Evolutionary conservation across 768 basidiomycete species (phyloP).

Genomic region (Lactarius hengduanensis): DNA sequence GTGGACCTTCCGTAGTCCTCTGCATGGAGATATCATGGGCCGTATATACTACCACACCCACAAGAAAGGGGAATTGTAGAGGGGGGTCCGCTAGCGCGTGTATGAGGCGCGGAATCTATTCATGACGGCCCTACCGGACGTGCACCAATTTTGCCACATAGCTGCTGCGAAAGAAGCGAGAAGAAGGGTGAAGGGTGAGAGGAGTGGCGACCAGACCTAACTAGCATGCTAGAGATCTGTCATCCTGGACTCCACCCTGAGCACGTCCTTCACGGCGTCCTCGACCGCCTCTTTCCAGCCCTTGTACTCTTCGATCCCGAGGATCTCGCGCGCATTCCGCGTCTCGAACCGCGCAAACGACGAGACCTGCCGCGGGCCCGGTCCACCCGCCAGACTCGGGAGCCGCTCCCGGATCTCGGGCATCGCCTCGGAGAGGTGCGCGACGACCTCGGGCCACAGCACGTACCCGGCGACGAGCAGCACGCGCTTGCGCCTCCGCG

Average conservation of each 20-base stretch:
- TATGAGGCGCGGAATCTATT: background rate
- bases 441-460: slow-evolving; percentile 20
- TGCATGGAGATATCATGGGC: background rate
- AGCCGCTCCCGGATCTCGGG: slow-evolving; percentile 17
- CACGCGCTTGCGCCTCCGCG: slow-evolving; percentile 16
- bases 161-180: background rate
- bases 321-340: slow-evolving; percentile 20
- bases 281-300: slow-evolving; percentile 19
- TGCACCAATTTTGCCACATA: background rate
- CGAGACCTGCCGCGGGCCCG: background rate
- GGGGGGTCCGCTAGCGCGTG: background rate
- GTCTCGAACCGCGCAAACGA: slow-evolving; percentile 18
- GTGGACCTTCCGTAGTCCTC: too few relatives aligned
- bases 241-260: slow-evolving; percentile 11
- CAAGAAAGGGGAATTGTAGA: background rate
- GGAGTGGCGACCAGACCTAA: background rate
- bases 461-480: slow-evolving; percentile 22
- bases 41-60: background rate
- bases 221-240: background rate
- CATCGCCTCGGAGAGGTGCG: slow-evolving; percentile 15
- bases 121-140: background rate
- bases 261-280: slow-evolving; percentile 18
- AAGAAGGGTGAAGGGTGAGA: background rate
- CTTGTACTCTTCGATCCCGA: slow-evolving; percentile 13
- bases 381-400: slow-evolving; percentile 10